phyloP scores from a whole-genome alignment of 306 rosid species.

The Medicago ruthenica region DNA sequence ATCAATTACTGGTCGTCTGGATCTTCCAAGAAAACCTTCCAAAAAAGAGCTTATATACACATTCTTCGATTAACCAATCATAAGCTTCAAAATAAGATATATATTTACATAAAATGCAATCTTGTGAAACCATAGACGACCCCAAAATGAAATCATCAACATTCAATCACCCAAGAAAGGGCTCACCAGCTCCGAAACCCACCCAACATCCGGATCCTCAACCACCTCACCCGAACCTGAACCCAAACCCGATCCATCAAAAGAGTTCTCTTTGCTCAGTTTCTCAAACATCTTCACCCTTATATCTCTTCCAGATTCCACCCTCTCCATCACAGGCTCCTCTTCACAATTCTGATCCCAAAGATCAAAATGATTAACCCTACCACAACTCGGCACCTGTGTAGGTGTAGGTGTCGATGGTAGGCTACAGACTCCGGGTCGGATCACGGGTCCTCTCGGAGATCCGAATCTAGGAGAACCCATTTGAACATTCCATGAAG shows the following conservation, averaged over 20 bases:
- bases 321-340: conserved; percentile 93
- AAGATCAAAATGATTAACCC: conserved; percentile 50
- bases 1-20: conserved; percentile 31
- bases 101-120: conserved; percentile 48
- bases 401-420: conserved; percentile 87
- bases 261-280: conserved; percentile 77
- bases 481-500: conserved; percentile 61
- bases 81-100: conserved; percentile 3
- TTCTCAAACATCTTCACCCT: conserved; percentile 85
- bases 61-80: conserved; percentile 26
- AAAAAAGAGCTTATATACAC: conserved; percentile 18
- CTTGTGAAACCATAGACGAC: background rate
- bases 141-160: conserved; percentile 37
- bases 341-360: conserved; percentile 64
- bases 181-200: conserved; percentile 72
- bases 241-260: conserved; percentile 50
- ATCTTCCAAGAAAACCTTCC: conserved; percentile 20
- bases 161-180: conserved; percentile 10
- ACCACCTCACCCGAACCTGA: conserved; percentile 32
- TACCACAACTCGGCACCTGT: conserved; percentile 44
- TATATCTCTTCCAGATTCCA: conserved; percentile 84
- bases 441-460: conserved; percentile 63
- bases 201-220: conserved; percentile 69
- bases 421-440: conserved; percentile 80
- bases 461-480: conserved; percentile 67